These are phyloP conservation scores for Xylariaceae sp. DNA, from an alignment of 2,329 filamentous ascomycete species.

Conservation along the genomic window DNA sequence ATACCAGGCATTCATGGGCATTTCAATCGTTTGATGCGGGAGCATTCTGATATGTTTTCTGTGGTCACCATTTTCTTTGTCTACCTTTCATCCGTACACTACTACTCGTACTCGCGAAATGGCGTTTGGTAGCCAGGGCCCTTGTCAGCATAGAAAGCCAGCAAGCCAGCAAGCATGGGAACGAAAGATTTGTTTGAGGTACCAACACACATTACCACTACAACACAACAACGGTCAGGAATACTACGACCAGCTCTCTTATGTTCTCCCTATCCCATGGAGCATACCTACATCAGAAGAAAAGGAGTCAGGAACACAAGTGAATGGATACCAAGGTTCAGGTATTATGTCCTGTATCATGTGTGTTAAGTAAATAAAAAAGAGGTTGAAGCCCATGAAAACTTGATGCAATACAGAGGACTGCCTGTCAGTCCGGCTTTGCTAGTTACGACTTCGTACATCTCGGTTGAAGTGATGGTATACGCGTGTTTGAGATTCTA, in stretches of 20 bases:
- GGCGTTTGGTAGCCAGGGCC: not conserved
- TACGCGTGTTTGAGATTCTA: no score
- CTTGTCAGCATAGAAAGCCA: constrained; percentile 10
- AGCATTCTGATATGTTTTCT: not conserved
- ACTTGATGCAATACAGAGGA: no score
- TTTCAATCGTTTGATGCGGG: constrained; percentile 8
- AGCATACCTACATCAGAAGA: constrained; percentile 14
- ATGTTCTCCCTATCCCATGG: constrained; percentile 15
- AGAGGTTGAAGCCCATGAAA: constrained; percentile 1
- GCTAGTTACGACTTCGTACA: no score
- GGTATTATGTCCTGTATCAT: not conserved
- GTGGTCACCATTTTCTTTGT: not conserved
- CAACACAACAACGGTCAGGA: constrained; percentile 8
- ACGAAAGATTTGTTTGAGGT: no score
- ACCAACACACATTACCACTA: constrained; percentile 2
- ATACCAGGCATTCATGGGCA: constrained; percentile 7
- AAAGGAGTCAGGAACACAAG: constrained; percentile 14
- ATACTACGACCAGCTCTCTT: constrained; percentile 16
- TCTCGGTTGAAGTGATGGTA: no score
- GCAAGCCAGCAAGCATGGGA: not conserved
- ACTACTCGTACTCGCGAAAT: not conserved
- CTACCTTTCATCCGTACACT: constrained; percentile 5
- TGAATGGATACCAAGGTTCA: constrained; percentile 1
- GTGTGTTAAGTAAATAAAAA: not conserved
- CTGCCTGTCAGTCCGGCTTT: no score